Conservation (phyloP, 805 yeast species). For the Kuraishia ogatae region DNA sequence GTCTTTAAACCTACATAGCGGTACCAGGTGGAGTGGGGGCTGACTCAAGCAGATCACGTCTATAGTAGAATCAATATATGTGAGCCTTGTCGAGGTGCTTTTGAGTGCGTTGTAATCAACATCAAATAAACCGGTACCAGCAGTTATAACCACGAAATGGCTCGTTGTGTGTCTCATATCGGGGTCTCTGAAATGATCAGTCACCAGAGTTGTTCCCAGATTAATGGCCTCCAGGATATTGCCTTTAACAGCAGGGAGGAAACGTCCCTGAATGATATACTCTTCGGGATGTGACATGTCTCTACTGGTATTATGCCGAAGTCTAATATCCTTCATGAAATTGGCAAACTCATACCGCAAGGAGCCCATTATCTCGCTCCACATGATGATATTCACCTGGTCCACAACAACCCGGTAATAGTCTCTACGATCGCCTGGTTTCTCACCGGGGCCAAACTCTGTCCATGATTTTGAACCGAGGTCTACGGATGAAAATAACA, state of each 20-base stretch:
- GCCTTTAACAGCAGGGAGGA: conserved; percentile 84
- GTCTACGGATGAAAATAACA: conserved; percentile 78
- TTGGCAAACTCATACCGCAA: conserved; percentile 77
- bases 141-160: conserved; percentile 82
- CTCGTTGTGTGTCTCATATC: conserved; percentile 85
- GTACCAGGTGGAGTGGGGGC: conserved; percentile 89
- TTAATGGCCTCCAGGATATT: conserved; percentile 83
- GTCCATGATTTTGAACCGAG: conserved; percentile 37
- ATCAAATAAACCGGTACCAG: conserved; percentile 91
- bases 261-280: conserved; percentile 45
- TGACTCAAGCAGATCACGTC: conserved; percentile 84
- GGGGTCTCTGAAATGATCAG: conserved; percentile 72
- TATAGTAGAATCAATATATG: conserved; percentile 75
- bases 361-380: conserved; percentile 90
- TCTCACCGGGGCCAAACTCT: conserved; percentile 61
- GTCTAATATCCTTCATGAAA: conserved; percentile 66
- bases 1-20: conserved; percentile 69
- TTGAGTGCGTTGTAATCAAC: conserved; percentile 74
- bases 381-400: conserved; percentile 78
- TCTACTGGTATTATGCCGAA: conserved; percentile 27
- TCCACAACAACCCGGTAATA: conserved; percentile 92
- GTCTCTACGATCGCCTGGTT: conserved; percentile 59
- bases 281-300: conserved; percentile 24
- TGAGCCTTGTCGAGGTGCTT: conserved; percentile 66
- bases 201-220: conserved; percentile 68